Conservation (phyloP, 352 stramenopile genomes). For the Phytopythium chamaehyphon region DNA sequence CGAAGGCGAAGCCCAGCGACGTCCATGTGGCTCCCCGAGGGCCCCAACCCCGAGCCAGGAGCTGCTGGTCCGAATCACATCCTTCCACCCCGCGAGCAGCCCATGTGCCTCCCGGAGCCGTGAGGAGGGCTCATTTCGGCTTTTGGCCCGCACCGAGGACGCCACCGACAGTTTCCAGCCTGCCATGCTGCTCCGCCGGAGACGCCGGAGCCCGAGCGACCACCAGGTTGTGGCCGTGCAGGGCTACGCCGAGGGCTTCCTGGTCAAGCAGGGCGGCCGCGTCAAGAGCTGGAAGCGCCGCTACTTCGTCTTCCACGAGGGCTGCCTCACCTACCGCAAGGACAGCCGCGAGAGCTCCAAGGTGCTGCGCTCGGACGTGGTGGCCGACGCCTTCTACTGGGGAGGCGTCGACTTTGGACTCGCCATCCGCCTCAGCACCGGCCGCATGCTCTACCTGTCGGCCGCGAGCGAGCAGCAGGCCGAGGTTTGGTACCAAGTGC, state of each 20-base stretch:
- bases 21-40: too few relatives aligned
- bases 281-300: constrained; percentile 77
- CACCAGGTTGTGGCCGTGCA: constrained; percentile 46
- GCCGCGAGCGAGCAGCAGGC: constrained; percentile 51
- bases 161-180: neutral
- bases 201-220: constrained; percentile 9
- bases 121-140: neutral
- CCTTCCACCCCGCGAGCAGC: neutral
- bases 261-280: constrained; percentile 59
- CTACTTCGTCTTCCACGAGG: constrained; percentile 77
- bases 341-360: constrained; percentile 46
- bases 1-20: too few relatives aligned
- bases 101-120: neutral
- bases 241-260: constrained; percentile 63
- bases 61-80: neutral
- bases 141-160: neutral
- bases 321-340: constrained; percentile 58
- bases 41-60: too few relatives aligned
- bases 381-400: constrained; percentile 52
- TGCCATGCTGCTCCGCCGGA: constrained; percentile 2
- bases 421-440: constrained; percentile 41
- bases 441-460: constrained; percentile 39
- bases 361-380: constrained; percentile 39
- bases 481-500: constrained; percentile 58
- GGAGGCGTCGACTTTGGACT: constrained; percentile 45